Percentiles rank a stretch among this genome's conserved stretches.
Evolutionary conservation across 2,329 filamentous ascomycete genomes (phyloP).

Genomic region (Amylocarpus encephaloides): DNA sequence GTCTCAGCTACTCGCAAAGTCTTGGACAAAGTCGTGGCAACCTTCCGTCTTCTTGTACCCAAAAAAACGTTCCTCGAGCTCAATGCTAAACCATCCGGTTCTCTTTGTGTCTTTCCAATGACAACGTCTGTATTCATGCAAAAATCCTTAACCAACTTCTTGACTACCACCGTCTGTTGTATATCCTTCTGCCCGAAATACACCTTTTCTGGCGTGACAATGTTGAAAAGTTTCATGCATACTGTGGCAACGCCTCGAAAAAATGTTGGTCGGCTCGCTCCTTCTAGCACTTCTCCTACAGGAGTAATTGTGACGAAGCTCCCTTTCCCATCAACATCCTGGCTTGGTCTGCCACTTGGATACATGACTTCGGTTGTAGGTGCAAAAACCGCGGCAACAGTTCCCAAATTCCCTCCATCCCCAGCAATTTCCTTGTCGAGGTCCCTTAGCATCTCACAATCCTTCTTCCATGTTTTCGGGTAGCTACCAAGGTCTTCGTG

Average conservation of each 20-base stretch:
- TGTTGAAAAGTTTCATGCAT: slow-evolving; percentile 90
- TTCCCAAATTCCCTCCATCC: slow-evolving; percentile 51
- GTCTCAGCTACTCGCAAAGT: slow-evolving; percentile 66
- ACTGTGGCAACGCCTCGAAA: slow-evolving; percentile 95
- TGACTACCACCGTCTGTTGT: slow-evolving; percentile 89
- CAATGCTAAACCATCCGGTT: slow-evolving; percentile 76
- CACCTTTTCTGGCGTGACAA: slow-evolving; percentile 68
- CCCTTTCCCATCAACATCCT: slow-evolving; percentile 67
- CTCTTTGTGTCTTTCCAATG: slow-evolving; percentile 69
- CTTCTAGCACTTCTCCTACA: slow-evolving; percentile 74
- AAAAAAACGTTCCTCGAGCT: slow-evolving; percentile 94
- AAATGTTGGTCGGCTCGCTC: slow-evolving; percentile 81
- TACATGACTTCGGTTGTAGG: slow-evolving; percentile 83
- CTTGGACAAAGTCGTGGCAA: slow-evolving; percentile 65
- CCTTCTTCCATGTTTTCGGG: slow-evolving; percentile 80
- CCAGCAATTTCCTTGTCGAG: slow-evolving; percentile 69
- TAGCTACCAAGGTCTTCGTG: slow-evolving; percentile 85
- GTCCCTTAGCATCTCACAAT: slow-evolving; percentile 58
- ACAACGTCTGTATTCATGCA: slow-evolving; percentile 69
- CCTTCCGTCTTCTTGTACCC: slow-evolving; percentile 62
- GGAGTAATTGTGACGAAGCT: slow-evolving; percentile 91
- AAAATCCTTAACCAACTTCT: slow-evolving; percentile 81
- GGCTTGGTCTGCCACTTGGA: slow-evolving; percentile 64
- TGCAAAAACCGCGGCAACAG: slow-evolving; percentile 78
- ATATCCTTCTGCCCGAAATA: slow-evolving; percentile 98